phyloP scores from a whole-genome alignment of 2,329 filamentous ascomycete species.

The Fusarium torreyae region DNA sequence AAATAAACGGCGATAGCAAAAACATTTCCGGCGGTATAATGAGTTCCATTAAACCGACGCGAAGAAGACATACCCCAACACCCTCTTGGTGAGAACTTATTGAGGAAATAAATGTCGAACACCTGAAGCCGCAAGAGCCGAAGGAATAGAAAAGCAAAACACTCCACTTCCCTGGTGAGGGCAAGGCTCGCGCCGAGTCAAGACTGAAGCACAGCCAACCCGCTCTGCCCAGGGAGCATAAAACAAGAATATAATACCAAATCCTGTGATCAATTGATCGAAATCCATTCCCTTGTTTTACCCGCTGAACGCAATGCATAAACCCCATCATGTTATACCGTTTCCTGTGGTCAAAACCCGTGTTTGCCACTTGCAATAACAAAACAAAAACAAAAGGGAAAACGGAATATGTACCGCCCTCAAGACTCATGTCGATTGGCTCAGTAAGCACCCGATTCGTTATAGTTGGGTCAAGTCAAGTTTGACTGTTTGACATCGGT shows the following conservation, averaged over 20 bases:
- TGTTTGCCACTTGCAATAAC: slow-evolving; percentile 44
- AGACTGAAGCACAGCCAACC: background rate
- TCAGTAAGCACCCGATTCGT: slow-evolving; percentile 10
- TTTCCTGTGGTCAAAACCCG: slow-evolving; percentile 48
- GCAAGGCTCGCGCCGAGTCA: background rate
- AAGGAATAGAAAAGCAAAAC: slow-evolving; percentile 36
- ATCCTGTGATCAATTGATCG: slow-evolving; percentile 46
- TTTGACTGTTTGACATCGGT: slow-evolving; percentile 1
- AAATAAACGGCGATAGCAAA: slow-evolving; percentile 37
- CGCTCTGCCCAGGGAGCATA: slow-evolving; percentile 10
- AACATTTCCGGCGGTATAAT: slow-evolving; percentile 36
- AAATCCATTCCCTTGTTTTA: slow-evolving; percentile 50
- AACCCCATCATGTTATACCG: slow-evolving; percentile 53
- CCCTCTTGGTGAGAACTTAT: slow-evolving; percentile 36
- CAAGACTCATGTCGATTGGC: slow-evolving; percentile 46
- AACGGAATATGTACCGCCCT: slow-evolving; percentile 51
- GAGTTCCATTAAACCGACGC: slow-evolving; percentile 47
- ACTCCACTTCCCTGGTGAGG: slow-evolving; percentile 11
- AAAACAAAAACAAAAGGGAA: slow-evolving; percentile 44
- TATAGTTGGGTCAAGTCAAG: slow-evolving; percentile 4
- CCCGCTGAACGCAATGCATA: slow-evolving; percentile 59
- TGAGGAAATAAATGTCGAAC: slow-evolving; percentile 16
- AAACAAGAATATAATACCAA: slow-evolving; percentile 42
- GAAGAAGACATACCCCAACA: slow-evolving; percentile 41
- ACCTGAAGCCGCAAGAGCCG: slow-evolving; percentile 45